Evolutionary conservation across 2,329 filamentous ascomycete genomes (phyloP).

Genomic region (Cladosporium sp.): DNA sequence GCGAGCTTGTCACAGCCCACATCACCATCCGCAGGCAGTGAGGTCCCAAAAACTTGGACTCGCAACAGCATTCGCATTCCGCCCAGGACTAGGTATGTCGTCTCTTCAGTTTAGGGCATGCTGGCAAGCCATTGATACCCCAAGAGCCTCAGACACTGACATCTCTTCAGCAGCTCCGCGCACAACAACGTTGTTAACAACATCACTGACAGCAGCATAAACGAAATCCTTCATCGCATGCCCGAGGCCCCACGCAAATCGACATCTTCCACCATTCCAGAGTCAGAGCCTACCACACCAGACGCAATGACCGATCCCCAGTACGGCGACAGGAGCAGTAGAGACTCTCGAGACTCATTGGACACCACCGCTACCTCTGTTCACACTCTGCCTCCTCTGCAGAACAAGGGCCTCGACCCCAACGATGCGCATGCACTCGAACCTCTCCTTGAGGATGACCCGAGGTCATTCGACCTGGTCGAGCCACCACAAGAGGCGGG

Average conservation of each 20-base stretch:
- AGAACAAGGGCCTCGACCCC: conserved; percentile 38
- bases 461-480: conserved; percentile 51
- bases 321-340: conserved; percentile 30
- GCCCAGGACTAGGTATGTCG: neutral
- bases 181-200: neutral
- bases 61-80: conserved; percentile 4
- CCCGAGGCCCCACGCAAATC: neutral
- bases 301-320: conserved; percentile 13
- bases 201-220: neutral
- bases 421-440: conserved; percentile 40
- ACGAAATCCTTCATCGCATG: conserved; percentile 8
- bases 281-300: conserved; percentile 14
- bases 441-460: conserved; percentile 49
- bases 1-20: conserved; percentile 1
- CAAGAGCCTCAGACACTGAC: neutral
- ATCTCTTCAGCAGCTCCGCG: neutral
- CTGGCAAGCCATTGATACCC: no score
- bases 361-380: conserved; percentile 34
- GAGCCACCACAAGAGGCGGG: conserved; percentile 31
- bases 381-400: conserved; percentile 37
- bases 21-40: neutral
- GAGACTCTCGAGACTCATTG: conserved; percentile 31
- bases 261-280: neutral
- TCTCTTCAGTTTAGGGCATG: neutral
- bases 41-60: conserved; percentile 4